These are phyloP conservation scores for Lentinula edodes DNA, from an alignment of 768 basidiomycete species.

Conservation along the genomic window DNA sequence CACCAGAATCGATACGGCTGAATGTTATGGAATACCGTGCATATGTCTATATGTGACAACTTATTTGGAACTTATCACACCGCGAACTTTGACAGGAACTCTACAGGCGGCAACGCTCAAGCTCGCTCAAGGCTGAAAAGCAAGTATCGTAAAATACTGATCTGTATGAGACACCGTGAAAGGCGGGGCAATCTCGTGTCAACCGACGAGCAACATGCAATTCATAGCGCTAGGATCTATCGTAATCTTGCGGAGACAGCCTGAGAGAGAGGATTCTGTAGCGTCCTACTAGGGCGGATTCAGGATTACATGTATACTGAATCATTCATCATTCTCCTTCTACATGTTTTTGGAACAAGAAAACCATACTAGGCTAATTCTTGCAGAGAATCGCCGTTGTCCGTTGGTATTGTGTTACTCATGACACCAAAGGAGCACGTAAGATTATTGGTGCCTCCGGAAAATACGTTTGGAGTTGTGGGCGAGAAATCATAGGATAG, in stretches of 20 bases:
- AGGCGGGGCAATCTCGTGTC: background rate
- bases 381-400: too few relatives aligned
- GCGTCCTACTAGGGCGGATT: background rate
- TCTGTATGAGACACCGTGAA: background rate
- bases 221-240: too few relatives aligned
- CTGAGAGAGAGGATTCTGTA: background rate
- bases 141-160: background rate
- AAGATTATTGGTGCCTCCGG: too few relatives aligned
- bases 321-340: too few relatives aligned
- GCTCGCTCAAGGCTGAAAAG: background rate
- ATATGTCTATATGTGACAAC: background rate
- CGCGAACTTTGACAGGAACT: too few relatives aligned
- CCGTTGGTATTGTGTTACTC: too few relatives aligned
- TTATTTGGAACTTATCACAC: background rate
- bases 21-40: background rate
- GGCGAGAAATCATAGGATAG: too few relatives aligned
- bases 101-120: background rate
- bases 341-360: too few relatives aligned
- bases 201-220: background rate
- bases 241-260: background rate
- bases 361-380: too few relatives aligned
- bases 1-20: background rate
- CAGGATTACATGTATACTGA: too few relatives aligned
- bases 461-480: too few relatives aligned
- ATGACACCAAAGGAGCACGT: too few relatives aligned